These are phyloP conservation scores for Cladophialophora yegresii DNA, from an alignment of 2,329 filamentous ascomycete species.

Conservation along the genomic window DNA sequence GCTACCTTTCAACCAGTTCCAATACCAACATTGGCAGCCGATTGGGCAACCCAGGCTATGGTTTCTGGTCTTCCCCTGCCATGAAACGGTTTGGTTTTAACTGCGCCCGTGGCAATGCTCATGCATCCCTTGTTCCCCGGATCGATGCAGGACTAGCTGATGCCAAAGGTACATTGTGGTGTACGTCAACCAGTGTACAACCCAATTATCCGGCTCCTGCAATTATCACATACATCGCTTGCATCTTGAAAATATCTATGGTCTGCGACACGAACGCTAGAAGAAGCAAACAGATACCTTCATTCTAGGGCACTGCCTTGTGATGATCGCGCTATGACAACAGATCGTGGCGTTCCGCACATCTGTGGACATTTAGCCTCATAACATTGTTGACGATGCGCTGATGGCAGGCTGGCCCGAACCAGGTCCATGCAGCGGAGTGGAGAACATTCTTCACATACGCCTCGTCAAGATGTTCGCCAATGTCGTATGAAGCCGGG, in stretches of 20 bases:
- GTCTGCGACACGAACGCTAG: not conserved
- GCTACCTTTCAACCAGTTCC: not conserved
- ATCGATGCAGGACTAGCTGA: not conserved
- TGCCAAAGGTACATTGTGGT: not conserved
- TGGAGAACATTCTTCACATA: not conserved
- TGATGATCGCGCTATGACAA: not conserved
- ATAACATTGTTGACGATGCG: constrained; percentile 2
- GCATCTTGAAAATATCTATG: not conserved
- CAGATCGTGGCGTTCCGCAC: constrained; percentile 7
- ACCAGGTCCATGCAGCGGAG: constrained; percentile 8
- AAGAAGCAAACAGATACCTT: not conserved
- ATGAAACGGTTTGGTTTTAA: not conserved
- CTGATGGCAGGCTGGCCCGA: constrained; percentile 3
- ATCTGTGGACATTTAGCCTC: constrained; percentile 6
- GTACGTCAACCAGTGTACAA: not conserved
- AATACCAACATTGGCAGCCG: not conserved
- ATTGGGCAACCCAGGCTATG: not conserved
- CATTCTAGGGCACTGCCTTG: not conserved
- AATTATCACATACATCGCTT: not conserved
- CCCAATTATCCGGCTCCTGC: constrained; percentile 6
- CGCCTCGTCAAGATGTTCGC: not conserved
- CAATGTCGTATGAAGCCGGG: not conserved
- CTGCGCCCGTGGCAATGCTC: not conserved
- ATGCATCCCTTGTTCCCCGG: not conserved
- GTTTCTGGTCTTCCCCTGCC: not conserved